Evolutionary conservation across 2,329 filamentous ascomycete species (phyloP), one percentile per base, ranked within the genome.

Genomic region (Ceratocystiopsis brevicomis): DNA sequence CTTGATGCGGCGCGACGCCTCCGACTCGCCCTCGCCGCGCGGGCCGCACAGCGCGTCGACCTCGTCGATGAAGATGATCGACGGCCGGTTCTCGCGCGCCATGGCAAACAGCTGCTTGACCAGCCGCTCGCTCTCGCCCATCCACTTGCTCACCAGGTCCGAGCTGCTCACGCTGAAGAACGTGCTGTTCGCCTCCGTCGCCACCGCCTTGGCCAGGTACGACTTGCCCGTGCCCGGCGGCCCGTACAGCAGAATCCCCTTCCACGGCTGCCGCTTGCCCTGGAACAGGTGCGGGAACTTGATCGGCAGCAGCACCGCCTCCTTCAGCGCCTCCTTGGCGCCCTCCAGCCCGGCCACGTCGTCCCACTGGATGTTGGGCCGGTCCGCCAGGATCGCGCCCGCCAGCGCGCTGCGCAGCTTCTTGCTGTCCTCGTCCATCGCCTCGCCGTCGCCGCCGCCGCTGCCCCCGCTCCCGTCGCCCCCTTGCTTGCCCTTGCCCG

Each of bases 161-260:
- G 85, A 93, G 69, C 84, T 93, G 63, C 84, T 93, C 51, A 98
- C 88, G 56, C 86, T 95, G 71, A 98, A 98, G 59, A 98, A 98
- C 4, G 90, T 96, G 62, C 87, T 95, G 62, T 98, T 96, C 46
- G 90, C 90, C 63, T 98, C 90, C 16, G 90, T 98, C 43, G 90
- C 90, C 41, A 98, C 88, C 3, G 90, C 90, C 62, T 96, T 98
- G 49, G 90, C 90, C 43, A 98, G 67, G 61, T 95, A 95, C 67
- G 82, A 90, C 68, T 98, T 98, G 65, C 90, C 90, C 6, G 90
- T 98, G 56, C 90, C 90, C 0, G 90, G 90, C 2, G 90, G 90
- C 0, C 90, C 90, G 57, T 96, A 98, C 17, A 98, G 69, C 59
- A 98, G 61, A 54, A 98, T 98, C 37, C 90, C 90, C 63, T 94